Base-by-base conservation (phyloP, 2,329 filamentous ascomycete species). In the Sphaerostilbella broomeana region DNA sequence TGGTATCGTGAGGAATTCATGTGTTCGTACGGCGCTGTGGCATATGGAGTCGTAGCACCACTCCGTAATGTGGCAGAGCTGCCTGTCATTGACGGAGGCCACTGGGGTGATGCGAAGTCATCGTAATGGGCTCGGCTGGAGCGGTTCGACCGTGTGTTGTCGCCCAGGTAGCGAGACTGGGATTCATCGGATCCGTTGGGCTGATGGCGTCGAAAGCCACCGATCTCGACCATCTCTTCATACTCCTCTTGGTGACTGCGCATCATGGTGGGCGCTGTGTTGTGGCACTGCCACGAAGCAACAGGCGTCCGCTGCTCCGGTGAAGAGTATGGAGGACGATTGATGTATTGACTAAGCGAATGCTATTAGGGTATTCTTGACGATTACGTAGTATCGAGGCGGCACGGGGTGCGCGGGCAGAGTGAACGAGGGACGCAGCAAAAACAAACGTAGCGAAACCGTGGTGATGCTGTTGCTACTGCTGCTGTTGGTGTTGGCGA, bases 61-160 rank as follows among this genome's bases (percentile, higher is more conserved):
- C 54, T 55, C 18, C 42, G 38, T 11, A 56, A 35, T 13, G 54
- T 46, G 11, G 54, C 54, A 6, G 54, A 53, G 4, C 48, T 55
- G 6, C 53, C 54, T n/a, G 46, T 54, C 27, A 49, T 43, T 2
- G 49, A 46, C 8, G 49, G 52, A 41, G 52, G 50, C 54, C 52
- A 56, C 43, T 54, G 52, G 12, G 46, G 44, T 22, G 47, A 38
- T 8, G 46, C 49, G 32, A 57, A 40, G 7, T 46, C 40, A 19
- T 45, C 40, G 10, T 40, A 35, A 25, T 43, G 21, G 22, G 18
- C 35, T 26, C 32, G 38, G 19, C 42, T 44, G 19, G 38, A 42
- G 21, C 42, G 38, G 34, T 44, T 44, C 32, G 42, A 44, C 22
- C 20, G 19, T 28, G 42, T 42, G 33, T 37, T 37, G 42, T 37